Evolutionary conservation across 1,284 basidiomycete species (phyloP).

Genomic region (Cerioporus squamosus): DNA sequence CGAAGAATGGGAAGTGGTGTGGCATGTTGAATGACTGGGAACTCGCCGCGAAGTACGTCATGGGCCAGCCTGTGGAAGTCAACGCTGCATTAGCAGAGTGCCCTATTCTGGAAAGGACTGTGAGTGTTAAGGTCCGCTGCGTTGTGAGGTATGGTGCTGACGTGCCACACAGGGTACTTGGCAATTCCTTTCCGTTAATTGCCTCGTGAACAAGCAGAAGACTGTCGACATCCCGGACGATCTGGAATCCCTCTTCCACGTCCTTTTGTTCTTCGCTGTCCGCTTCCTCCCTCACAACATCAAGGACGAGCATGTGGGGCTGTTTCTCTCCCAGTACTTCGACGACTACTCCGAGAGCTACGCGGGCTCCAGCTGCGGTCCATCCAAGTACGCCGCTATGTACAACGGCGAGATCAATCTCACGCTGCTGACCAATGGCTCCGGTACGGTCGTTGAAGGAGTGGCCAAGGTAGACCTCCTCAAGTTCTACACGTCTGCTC

Average conservation of each 20-base stretch:
- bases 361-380: neutral
- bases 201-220: neutral
- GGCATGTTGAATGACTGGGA: conserved; percentile 12
- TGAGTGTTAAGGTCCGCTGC: neutral
- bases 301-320: neutral
- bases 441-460: too few species aligned
- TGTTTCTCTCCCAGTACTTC: neutral
- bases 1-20: neutral
- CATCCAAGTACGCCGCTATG: neutral
- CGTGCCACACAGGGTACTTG: neutral
- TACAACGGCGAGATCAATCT: neutral
- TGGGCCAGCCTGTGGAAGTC: neutral
- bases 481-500: too few species aligned
- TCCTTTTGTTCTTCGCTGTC: conserved; percentile 1
- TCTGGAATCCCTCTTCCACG: neutral
- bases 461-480: too few species aligned
- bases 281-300: conserved; percentile 1
- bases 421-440: neutral
- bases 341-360: neutral
- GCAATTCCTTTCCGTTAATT: neutral
- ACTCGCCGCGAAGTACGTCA: neutral
- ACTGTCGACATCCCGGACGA: neutral
- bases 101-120: neutral
- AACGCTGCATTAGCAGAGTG: neutral
- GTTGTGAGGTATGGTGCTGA: neutral